A percentile compares a stretch with the other conserved stretches of the same genome.
Evolutionary conservation across 768 basidiomycete species (phyloP).

Genomic region (Hydnum rufescens): DNA sequence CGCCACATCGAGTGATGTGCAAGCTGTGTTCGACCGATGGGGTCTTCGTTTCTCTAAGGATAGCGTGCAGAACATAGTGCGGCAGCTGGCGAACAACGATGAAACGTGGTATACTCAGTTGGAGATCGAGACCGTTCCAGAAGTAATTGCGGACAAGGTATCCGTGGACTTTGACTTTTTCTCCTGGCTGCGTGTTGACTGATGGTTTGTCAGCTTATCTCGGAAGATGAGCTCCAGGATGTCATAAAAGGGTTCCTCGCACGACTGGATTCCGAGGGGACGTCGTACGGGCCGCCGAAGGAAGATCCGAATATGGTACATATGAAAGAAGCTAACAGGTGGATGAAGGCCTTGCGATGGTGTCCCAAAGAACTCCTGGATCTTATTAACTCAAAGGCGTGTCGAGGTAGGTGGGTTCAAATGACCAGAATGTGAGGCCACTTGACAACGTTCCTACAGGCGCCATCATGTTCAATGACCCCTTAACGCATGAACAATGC

Average conservation of each 20-base stretch:
- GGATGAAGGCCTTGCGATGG: conserved; percentile 57
- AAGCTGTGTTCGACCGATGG: no score
- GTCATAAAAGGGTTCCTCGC: conserved; percentile 56
- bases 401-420: conserved; percentile 43
- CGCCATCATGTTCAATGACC: conserved; percentile 94
- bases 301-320: not conserved
- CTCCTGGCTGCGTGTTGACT: not conserved
- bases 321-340: conserved; percentile 14
- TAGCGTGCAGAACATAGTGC: no score
- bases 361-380: conserved; percentile 73
- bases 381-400: conserved; percentile 86
- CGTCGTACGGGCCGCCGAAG: conserved; percentile 1
- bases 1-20: no score
- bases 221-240: conserved; percentile 41
- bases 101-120: conserved; percentile 41
- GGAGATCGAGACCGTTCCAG: conserved; percentile 40
- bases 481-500: conserved; percentile 47
- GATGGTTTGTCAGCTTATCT: not conserved
- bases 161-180: conserved; percentile 8
- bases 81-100: no score
- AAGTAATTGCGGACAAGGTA: conserved; percentile 51
- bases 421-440: not conserved
- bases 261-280: conserved; percentile 32
- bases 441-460: conserved; percentile 26
- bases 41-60: no score